Evolutionary conservation across 805 yeast species (phyloP).

Genomic region (Sugiyamaella chiloensis): DNA sequence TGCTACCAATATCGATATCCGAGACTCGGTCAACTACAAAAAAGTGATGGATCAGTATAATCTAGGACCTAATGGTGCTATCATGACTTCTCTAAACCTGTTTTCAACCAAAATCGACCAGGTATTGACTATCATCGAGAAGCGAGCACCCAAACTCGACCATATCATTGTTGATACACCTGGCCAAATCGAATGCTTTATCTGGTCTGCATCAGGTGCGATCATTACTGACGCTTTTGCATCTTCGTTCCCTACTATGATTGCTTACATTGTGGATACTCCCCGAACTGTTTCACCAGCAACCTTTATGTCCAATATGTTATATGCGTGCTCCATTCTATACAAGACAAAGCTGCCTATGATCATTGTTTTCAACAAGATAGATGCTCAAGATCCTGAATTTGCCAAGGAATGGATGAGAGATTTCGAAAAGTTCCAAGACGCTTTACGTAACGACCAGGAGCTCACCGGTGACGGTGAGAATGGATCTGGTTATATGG

Average conservation of each 20-base stretch:
- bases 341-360: constrained; percentile 95
- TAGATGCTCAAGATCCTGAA: constrained; percentile 79
- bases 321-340: constrained; percentile 94
- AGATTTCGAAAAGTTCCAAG: constrained; percentile 89
- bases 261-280: constrained; percentile 94
- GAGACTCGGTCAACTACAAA: constrained; percentile 93
- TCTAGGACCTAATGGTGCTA: constrained; percentile 97
- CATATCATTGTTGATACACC: constrained; percentile 94
- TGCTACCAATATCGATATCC: constrained; percentile 89
- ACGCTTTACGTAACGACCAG: constrained; percentile 63
- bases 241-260: constrained; percentile 89
- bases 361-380: constrained; percentile 94
- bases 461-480: constrained; percentile 59
- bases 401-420: constrained; percentile 97
- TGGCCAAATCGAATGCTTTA: constrained; percentile 97
- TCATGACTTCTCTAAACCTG: constrained; percentile 87
- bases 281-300: constrained; percentile 94
- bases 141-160: constrained; percentile 53
- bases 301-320: constrained; percentile 97
- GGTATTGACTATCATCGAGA: constrained; percentile 80
- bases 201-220: constrained; percentile 97
- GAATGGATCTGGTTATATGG: constrained; percentile 84
- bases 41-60: constrained; percentile 94
- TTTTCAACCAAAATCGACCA: constrained; percentile 96
- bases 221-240: constrained; percentile 97